Evolutionary conservation across 805 yeast species (phyloP), one percentile per base, ranked within the genome.

Genomic region (Candida odintsovae): DNA sequence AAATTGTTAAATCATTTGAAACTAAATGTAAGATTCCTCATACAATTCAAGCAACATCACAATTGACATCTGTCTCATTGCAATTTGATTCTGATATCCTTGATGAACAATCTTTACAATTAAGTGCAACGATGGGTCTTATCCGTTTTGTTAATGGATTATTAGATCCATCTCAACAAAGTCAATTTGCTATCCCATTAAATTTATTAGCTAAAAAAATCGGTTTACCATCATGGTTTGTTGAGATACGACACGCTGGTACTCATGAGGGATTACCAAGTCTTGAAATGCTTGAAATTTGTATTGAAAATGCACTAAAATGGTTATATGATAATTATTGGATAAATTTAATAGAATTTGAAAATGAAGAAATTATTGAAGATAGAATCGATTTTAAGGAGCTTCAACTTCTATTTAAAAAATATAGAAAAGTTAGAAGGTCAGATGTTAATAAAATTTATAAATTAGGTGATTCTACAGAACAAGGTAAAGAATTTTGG

Each of bases 71-170:
- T 3, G 41, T 47, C 8, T 35, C 44, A 8, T 40, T 53, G 13
- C 23, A 37, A 15, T 36, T 47, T 35, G 2, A 39, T 3, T 19
- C 10, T 19, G n/a, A 31, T 1, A 20, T 11, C 4, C 47, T 42
- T 6, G 43, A 41, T 11, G 39, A 19, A 6, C 39, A n/a, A 46
- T 49, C 18, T 13, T 31, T 53, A 3, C 40, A 50, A 11, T 38
- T 41, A 5, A 41, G 33, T 21, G 31, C 48, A 0, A 49, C 90
- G 0, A 82, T 86, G 86, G 78, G 89, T 0, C 57, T 90, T 12
- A 82, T 89, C 23, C 70, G 95, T 48, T 89, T 92, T 66, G 97
- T 94, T 22, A 94, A 94, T 64, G 98, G 97, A 2, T 64, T 89
- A 4, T 65, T 94, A 33, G 99, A 94, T 62, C 94, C 95, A 0